Conservation (phyloP, 2,329 filamentous ascomycete species). For the Paracamarosporium sp. region DNA sequence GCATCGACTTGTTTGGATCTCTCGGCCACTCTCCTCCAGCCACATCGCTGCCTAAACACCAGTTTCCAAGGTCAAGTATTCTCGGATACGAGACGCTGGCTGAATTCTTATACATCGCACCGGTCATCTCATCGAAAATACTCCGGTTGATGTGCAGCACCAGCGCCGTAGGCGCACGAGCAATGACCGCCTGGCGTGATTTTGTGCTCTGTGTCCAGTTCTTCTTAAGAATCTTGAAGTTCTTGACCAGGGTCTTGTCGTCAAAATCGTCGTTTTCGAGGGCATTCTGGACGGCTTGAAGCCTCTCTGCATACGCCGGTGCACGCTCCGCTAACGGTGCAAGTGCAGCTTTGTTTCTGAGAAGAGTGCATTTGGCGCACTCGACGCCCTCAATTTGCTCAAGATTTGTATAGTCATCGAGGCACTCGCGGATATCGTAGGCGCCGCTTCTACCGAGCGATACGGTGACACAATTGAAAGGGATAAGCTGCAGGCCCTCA, state of each 20-base stretch:
- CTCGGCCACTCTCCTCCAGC: slow-evolving; percentile 72
- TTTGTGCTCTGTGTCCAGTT: slow-evolving; percentile 80
- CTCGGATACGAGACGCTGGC: slow-evolving; percentile 79
- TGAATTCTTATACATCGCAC: slow-evolving; percentile 81
- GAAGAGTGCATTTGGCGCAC: slow-evolving; percentile 87
- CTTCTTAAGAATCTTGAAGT: slow-evolving; percentile 59
- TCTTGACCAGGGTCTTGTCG: slow-evolving; percentile 58
- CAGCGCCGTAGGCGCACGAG: slow-evolving; percentile 79
- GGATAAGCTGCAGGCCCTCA: slow-evolving; percentile 86
- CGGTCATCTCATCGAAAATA: slow-evolving; percentile 84
- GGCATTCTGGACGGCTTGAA: slow-evolving; percentile 72
- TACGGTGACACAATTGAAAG: slow-evolving; percentile 92
- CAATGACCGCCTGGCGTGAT: slow-evolving; percentile 86
- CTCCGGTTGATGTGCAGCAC: slow-evolving; percentile 91
- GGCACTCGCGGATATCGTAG: slow-evolving; percentile 77
- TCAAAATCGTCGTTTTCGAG: slow-evolving; percentile 79
- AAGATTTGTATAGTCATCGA: slow-evolving; percentile 84
- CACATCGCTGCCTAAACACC: slow-evolving; percentile 74
- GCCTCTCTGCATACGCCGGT: slow-evolving; percentile 57
- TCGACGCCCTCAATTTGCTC: slow-evolving; percentile 90
- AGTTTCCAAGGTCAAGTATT: slow-evolving; percentile 77
- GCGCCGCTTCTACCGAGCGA: slow-evolving; percentile 70
- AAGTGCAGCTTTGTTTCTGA: slow-evolving; percentile 58
- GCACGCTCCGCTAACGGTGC: slow-evolving; percentile 41
- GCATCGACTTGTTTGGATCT: slow-evolving; percentile 75